These are phyloP conservation scores for Benincasa hispida DNA, from an alignment of 306 rosid genomes.

Conservation along the genomic window DNA sequence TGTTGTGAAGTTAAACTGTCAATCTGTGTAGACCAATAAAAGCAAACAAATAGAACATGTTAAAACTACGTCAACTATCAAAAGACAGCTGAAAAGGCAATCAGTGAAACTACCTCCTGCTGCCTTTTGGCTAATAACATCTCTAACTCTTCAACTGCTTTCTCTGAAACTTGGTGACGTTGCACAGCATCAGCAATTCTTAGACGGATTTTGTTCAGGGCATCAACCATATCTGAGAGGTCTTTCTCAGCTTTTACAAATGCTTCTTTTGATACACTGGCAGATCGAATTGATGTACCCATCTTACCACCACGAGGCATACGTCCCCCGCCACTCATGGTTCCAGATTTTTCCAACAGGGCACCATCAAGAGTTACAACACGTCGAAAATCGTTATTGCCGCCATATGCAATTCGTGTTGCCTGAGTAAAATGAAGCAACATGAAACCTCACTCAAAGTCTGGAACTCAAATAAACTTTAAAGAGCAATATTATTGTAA, in stretches of 20 bases:
- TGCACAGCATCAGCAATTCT: slow-evolving; percentile 43
- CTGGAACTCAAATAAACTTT: slow-evolving; percentile 8
- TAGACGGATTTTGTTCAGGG: slow-evolving; percentile 45
- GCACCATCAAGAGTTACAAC: slow-evolving; percentile 96
- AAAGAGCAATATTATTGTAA: neutral
- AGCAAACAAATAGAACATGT: neutral
- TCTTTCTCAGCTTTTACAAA: slow-evolving; percentile 67
- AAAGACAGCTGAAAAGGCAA: neutral
- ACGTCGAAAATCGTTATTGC: slow-evolving; percentile 51
- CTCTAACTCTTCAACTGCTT: slow-evolving; percentile 46
- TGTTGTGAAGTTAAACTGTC: slow-evolving; percentile 67
- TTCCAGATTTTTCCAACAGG: slow-evolving; percentile 78
- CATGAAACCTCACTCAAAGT: neutral
- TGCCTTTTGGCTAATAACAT: slow-evolving; percentile 79
- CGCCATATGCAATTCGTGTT: slow-evolving; percentile 64
- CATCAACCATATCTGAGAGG: slow-evolving; percentile 32
- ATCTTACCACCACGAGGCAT: slow-evolving; percentile 95
- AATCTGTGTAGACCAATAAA: slow-evolving; percentile 28
- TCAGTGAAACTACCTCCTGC: slow-evolving; percentile 53
- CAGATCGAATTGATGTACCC: slow-evolving; percentile 75
- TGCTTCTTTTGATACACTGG: slow-evolving; percentile 71
- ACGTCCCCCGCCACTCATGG: slow-evolving; percentile 91
- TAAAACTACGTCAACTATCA: neutral
- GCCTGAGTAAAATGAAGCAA: slow-evolving; percentile 39
- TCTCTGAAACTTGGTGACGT: slow-evolving; percentile 59